Base-by-base conservation (phyloP, 1,139 yeast genomes). In the Candida frijolesensis region DNA sequence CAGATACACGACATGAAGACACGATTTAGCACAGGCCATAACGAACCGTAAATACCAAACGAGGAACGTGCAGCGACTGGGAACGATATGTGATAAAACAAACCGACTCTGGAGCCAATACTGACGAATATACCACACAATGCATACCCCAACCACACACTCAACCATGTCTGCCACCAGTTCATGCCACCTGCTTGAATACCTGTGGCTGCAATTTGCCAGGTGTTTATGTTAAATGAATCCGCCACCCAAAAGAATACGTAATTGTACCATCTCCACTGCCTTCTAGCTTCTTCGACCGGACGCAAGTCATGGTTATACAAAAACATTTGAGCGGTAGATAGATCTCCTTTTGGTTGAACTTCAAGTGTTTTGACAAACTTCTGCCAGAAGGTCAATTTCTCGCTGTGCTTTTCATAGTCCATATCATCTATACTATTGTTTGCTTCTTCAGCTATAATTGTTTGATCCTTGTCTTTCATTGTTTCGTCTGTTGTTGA, bases 121-220 rank as follows among this genome's bases (percentile, higher is more conserved):
- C 81, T 79, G 45, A 88, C 85, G 61, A 86, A 85, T 1, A 78
- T 60, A 60, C 87, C 88, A 53, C 84, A 82, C 47, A 84, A 64
- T 34, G 76, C 63, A 64, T 85, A 85, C 12, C 90, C 90, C 25
- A 84, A 58, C 95, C 96, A 88, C 22, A 89, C 92, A 0, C 94
- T 80, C 33, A 89, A 64, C 96, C 96, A 89, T 14, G 88, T 84
- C 65, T 84, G 91, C 95, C 96, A 89, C 96, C 96, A 89, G 15
- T 85, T 82, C 69, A 89, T 72, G 7, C 94, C 94, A 40, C 80
- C 78, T 49, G 74, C 74, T 52, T 86, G 85, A 29, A 76, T 73
- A 56, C 96, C 95, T 0, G 95, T 86, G 3, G 94, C 84, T 6
- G 96, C 96, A 61, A 90, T 89, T 71, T 88, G 92, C 92, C 95